Evolutionary conservation across 139 green algal genomes (phyloP), one percentile per base, ranked within the genome.

Genomic region (Trebouxia sp.): DNA sequence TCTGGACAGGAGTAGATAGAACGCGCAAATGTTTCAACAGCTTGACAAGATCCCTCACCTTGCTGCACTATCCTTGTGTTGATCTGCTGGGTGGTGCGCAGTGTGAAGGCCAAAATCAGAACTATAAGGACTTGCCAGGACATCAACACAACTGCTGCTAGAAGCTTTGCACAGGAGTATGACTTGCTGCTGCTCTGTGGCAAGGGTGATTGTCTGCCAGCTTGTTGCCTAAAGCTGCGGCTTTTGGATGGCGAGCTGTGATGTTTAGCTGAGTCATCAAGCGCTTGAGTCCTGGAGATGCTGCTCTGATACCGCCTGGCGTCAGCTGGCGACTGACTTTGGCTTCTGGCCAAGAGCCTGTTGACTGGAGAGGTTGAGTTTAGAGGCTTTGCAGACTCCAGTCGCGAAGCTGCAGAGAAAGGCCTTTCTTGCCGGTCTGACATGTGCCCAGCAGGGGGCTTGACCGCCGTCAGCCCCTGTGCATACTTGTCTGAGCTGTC

Each of bases 221-320:
- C n/a, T 30, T 72, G 15, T 45, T 45, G 62, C 35, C 32, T 72
- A 15, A 72, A 35, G 5, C 32, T 72, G 15, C n/a, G 62, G 10
- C 14, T 72, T 24, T 72, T 72, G 12, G 62, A 72, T 28, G 62
- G 62, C 11, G 62, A 72, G 12, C 32, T 45, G 35, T 72, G 30
- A 9, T 11, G 24, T 35, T 43, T 72, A 35, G 62, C 62, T 30
- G 62, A 72, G 30, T 72, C 62, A 24, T 26, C 62, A 45, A 72
- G 62, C 5, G 62, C 62, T 72, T 72, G 62, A 72, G 62, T 35
- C 43, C 62, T 72, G 14, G 35, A 11, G 42, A 72, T 43, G 62
- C 62, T 67, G 56, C 26, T 72, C n/a, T 72, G 62, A 30, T 72
- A 72, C 15, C 62, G 8, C 10, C 15, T 72, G 14, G 62, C 62